Evolutionary conservation across 352 stramenopile genomes (phyloP).

Genomic region (Discostella stelligera): DNA sequence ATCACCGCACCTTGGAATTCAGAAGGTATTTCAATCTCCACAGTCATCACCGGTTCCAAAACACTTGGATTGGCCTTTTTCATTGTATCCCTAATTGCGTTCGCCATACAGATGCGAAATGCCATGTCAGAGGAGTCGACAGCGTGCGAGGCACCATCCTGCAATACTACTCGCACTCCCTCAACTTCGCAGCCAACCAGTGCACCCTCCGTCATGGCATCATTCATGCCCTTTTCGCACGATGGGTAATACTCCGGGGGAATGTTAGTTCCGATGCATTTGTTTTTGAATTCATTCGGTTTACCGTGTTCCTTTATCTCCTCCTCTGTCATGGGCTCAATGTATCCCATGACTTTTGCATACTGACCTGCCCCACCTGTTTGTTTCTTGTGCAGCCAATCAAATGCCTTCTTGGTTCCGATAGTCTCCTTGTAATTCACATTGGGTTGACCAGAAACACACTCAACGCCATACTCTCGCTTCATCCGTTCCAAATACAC

Average conservation of each 20-base stretch:
- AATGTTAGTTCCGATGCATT: conserved; percentile 97
- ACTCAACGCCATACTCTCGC: conserved; percentile 96
- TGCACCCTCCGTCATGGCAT: conserved; percentile 93
- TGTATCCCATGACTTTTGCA: conserved; percentile 93
- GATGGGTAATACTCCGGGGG: conserved; percentile 97
- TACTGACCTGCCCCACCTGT: conserved; percentile 97
- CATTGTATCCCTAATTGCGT: conserved; percentile 94
- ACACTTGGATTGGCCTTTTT: conserved; percentile 89
- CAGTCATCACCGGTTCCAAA: conserved; percentile 95
- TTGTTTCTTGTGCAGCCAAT: conserved; percentile 99
- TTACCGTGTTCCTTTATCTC: conserved; percentile 70
- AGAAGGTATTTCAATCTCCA: conserved; percentile 90
- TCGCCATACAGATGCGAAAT: conserved; percentile 94
- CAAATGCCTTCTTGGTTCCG: conserved; percentile 90
- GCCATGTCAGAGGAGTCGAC: conserved; percentile 98
- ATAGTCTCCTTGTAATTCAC: conserved; percentile 99
- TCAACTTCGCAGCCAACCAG: conserved; percentile 95
- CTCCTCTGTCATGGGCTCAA: conserved; percentile 91
- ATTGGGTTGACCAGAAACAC: conserved; percentile 87
- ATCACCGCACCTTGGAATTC: conserved; percentile 96
- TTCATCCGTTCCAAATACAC: conserved; percentile 99
- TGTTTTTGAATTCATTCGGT: conserved; percentile 93
- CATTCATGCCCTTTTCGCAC: conserved; percentile 95
- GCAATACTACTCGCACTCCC: conserved; percentile 84
- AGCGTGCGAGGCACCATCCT: conserved; percentile 89